Base-by-base conservation (phyloP, 495 filamentous ascomycete genomes). In the Poronia punctata region DNA sequence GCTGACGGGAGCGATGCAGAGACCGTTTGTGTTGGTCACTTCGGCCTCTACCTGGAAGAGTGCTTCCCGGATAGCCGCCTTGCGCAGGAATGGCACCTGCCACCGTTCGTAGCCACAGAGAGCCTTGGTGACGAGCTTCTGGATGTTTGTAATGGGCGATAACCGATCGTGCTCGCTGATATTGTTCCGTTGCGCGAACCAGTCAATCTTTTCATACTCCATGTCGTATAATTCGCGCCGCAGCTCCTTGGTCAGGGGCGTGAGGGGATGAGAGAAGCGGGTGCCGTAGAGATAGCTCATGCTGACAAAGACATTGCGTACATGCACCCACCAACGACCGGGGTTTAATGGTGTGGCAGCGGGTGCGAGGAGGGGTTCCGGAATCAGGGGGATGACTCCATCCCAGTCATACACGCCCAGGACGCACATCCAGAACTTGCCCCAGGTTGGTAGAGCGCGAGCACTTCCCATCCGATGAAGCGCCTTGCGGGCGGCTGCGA, bases 281-380 rank as follows among this genome's bases (percentile, higher is more conserved):
- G 75, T 75, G 1, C 81, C 84, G 64, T 78, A 88, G 35, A 88
- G 62, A 49, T 75, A 89, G 10, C 79, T 80, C 82, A 89, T 87
- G 9, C 86, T 81, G n/a, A 87, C 64, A 56, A 82, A 88, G 8
- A 92, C 83, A 53, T 78, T 74, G 25, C 86, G 83, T 61, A 87
- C 86, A 42, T 90, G 86, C 46, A 87, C 82, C 86, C 86, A 92
- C 86, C 86, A 92, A 26, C 84, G 68, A 82, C 85, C 88, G 3
- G 86, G 86, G 14, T 83, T 78, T 44, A 89, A 73, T 1, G 86
- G 86, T 18, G 83, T 71, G 82, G 83, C 86, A 49, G 88, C 80
- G 5, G 86, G 86, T 5, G 90, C 65, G 22, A 88, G 71, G 82
- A 86, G 88, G 17, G 88, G 52, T 55, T 92, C 86, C 5, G 86